Evolutionary conservation across 257 asterid genomes (phyloP), one percentile per base, ranked within the genome.

Genomic region (Nicotiana tomentosiformis): DNA sequence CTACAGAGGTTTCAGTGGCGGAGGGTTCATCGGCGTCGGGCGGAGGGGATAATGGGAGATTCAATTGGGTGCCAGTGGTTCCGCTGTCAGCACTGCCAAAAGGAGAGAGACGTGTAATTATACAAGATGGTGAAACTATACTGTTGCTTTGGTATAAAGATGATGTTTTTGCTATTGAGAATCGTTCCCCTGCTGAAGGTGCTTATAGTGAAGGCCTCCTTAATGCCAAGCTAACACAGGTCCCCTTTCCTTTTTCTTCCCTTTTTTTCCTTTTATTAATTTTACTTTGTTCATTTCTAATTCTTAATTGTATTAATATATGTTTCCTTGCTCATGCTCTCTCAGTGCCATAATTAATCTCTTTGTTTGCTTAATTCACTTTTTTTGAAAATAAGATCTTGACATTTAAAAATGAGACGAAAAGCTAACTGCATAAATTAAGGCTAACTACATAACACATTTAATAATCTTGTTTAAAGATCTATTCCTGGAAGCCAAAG

Each of bases 221-320:
- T 84, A 95, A 94, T 87, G 97, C 98, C 56, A 95, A 93, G 92
- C 95, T 95, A 83, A 95, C 98, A 77, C 94, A 95, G 98, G 98
- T 95, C 33, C 2, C 12, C 23, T 2, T 57, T 4, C 33, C 16
- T 20, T 5, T 4, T 60, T 7, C 56, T 18, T 57, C 29, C 18
- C 57, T 10, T 33, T 23, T 76, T 76, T n/a, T 67, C 29, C 64
- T 5, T 37, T 18, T 14, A 4, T 77, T 1, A n/a, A 4, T 4
- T 32, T 30, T 43, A 1, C 15, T 30, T 30, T 49, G 17, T 69
- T 29, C 3, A 46, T 80, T 18, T 35, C 15, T 33, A 1, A 5
- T 10, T n/a, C 51, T 37, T 39, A 1, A 58, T 14, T 76, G 9
- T 64, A 64, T 35, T 51, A 10, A 9, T 46, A 30, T 23, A 15